phyloP scores from a whole-genome alignment of 805 yeast species.

The Schwanniomyces occidentalis region DNA sequence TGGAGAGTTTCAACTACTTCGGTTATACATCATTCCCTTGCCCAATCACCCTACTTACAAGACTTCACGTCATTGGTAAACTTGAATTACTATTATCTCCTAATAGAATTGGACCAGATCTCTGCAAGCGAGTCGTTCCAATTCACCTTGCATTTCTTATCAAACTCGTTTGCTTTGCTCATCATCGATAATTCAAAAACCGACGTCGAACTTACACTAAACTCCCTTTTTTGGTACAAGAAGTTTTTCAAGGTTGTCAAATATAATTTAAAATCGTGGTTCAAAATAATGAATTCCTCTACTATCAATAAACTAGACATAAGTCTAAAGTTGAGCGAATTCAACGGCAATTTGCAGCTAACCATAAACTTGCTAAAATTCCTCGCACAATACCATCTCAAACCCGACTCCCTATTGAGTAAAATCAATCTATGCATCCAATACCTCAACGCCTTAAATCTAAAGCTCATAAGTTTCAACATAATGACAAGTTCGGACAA shows the following conservation, averaged over 20 bases:
- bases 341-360: conserved; percentile 33
- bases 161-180: conserved; percentile 38
- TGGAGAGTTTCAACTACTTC: conserved; percentile 37
- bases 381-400: not conserved
- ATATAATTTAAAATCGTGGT: conserved; percentile 26
- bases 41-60: conserved; percentile 28
- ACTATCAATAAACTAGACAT: conserved; percentile 14
- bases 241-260: conserved; percentile 39
- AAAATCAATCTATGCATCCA: no score
- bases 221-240: conserved; percentile 31
- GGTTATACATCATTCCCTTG: conserved; percentile 25
- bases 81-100: conserved; percentile 38
- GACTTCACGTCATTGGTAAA: conserved; percentile 35
- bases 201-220: conserved; percentile 17
- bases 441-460: conserved; percentile 5
- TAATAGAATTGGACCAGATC: conserved; percentile 42
- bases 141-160: conserved; percentile 42
- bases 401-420: not conserved
- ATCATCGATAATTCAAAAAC: conserved; percentile 19
- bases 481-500: conserved; percentile 2
- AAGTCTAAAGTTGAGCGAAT: conserved; percentile 27
- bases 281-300: conserved; percentile 12
- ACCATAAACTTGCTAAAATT: conserved; percentile 33
- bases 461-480: conserved; percentile 5
- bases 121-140: conserved; percentile 39